Percentiles rank a stretch among this genome's conserved stretches.
phyloP scores from a whole-genome alignment of 2,329 filamentous ascomycete species.

The Talaromyces atroroseus region DNA sequence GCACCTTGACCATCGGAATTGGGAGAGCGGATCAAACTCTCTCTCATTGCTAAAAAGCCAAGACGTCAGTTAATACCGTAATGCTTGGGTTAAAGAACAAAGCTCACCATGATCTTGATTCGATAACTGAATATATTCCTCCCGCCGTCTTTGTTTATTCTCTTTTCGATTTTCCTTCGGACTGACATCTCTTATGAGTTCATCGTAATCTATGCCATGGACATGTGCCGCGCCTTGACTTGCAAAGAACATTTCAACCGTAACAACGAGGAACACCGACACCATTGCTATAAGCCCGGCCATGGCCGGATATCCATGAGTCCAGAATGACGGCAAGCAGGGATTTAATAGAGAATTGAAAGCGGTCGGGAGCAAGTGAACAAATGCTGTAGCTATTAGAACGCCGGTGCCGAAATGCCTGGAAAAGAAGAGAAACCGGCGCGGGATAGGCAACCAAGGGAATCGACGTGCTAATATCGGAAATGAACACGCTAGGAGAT shows the following conservation, averaged over 20 bases:
- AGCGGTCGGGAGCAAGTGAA: conserved; percentile 58
- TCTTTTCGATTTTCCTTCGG: conserved; percentile 5
- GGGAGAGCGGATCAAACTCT: conserved; percentile 2
- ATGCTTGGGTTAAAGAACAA: neutral
- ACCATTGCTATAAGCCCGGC: conserved; percentile 77
- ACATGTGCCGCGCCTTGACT: conserved; percentile 59
- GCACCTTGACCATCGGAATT: conserved; percentile 1
- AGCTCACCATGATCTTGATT: conserved; percentile 5
- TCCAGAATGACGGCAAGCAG: conserved; percentile 74
- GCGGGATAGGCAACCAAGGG: conserved; percentile 55
- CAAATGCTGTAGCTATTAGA: conserved; percentile 53
- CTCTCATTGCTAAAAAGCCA: neutral
- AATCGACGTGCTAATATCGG: conserved; percentile 56
- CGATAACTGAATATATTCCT: conserved; percentile 18
- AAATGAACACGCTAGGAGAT: conserved; percentile 51
- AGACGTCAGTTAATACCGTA: neutral
- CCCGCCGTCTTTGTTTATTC: conserved; percentile 15
- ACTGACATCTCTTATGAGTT: conserved; percentile 29
- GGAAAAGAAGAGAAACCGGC: conserved; percentile 54
- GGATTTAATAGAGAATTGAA: conserved; percentile 57
- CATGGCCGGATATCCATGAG: conserved; percentile 69
- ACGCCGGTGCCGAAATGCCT: conserved; percentile 56
- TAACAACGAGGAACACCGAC: conserved; percentile 74
- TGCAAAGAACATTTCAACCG: conserved; percentile 84
- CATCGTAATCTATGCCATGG: conserved; percentile 51